These are phyloP conservation scores for Cryptosporidium tyzzeri DNA, from an alignment of 169 alveolate species.

Conservation along the genomic window DNA sequence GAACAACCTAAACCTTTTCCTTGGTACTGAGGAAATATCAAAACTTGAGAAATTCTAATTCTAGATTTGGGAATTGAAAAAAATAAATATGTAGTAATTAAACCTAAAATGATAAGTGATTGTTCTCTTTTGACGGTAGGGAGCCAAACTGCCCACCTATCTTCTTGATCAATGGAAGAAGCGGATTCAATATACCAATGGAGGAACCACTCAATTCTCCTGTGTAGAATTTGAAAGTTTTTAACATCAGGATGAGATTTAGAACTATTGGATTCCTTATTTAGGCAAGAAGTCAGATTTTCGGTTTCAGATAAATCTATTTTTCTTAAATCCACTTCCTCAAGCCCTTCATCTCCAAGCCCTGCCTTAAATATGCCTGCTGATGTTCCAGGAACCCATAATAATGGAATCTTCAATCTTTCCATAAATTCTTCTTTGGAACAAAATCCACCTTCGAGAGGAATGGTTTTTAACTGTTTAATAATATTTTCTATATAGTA, in stretches of 20 bases:
- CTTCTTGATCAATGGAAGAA: slow-evolving; percentile 76
- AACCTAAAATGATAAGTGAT: slow-evolving; percentile 78
- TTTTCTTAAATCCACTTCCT: slow-evolving; percentile 16
- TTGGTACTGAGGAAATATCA: slow-evolving; percentile 83
- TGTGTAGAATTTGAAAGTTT: slow-evolving; percentile 55
- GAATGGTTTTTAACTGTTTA: slow-evolving; percentile 11
- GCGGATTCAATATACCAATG: slow-evolving; percentile 78
- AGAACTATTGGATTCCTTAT: neutral
- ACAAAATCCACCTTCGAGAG: slow-evolving; percentile 50
- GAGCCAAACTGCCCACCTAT: slow-evolving; percentile 77
- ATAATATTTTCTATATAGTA: slow-evolving; percentile 14
- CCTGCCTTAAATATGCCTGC: neutral
- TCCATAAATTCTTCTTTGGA: slow-evolving; percentile 39
- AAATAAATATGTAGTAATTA: slow-evolving; percentile 84
- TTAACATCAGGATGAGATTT: slow-evolving; percentile 36
- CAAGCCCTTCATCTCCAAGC: neutral
- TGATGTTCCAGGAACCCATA: slow-evolving; percentile 21
- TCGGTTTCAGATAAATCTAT: slow-evolving; percentile 26
- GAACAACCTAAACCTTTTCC: slow-evolving; percentile 83
- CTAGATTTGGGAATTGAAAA: slow-evolving; percentile 82
- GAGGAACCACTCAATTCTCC: slow-evolving; percentile 78
- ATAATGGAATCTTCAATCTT: slow-evolving; percentile 30
- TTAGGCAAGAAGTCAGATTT: neutral
- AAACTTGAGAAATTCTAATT: slow-evolving; percentile 83
- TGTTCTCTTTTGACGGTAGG: slow-evolving; percentile 39